These are phyloP conservation scores for Allium sativum DNA, from an alignment of 106 monocot genomes.

Conservation along the genomic window DNA sequence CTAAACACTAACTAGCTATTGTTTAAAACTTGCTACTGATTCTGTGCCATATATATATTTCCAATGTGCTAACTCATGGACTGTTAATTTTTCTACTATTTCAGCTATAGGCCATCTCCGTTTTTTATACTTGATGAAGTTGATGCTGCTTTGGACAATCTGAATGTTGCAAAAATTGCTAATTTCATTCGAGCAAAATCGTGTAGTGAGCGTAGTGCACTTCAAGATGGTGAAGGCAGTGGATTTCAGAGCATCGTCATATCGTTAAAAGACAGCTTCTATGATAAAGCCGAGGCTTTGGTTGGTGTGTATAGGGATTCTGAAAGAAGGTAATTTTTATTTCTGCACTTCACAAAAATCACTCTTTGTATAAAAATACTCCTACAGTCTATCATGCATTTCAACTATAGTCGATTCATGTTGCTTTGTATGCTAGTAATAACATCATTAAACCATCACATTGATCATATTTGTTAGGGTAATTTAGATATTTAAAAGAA, in stretches of 20 bases:
- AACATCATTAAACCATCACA: no score
- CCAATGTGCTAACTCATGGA: no score
- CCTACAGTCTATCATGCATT: no score
- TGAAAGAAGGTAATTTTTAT: conserved; percentile 45
- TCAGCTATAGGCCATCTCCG: conserved; percentile 90
- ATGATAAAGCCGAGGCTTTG: conserved; percentile 94
- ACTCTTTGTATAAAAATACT: conserved; percentile 8
- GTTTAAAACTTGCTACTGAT: no score
- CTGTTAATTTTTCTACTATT: conserved; percentile 4
- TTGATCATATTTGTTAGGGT: no score
- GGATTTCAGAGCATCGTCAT: conserved; percentile 97
- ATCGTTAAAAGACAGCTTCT: conserved; percentile 95
- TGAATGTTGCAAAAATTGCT: conserved; percentile 96
- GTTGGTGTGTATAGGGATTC: conserved; percentile 94
- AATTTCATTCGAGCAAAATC: conserved; percentile 87
- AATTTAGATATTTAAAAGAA: no score
- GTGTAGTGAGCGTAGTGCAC: conserved; percentile 27
- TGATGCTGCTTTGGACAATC: conserved; percentile 93
- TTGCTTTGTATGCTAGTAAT: no score
- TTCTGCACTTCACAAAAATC: neutral
- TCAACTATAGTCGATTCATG: no score
- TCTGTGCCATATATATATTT: no score
- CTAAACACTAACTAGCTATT: no score
- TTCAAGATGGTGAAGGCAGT: conserved; percentile 39
- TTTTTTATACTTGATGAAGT: conserved; percentile 99